Conservation (phyloP, 495 filamentous ascomycete species). For the Xylaria castorea region DNA sequence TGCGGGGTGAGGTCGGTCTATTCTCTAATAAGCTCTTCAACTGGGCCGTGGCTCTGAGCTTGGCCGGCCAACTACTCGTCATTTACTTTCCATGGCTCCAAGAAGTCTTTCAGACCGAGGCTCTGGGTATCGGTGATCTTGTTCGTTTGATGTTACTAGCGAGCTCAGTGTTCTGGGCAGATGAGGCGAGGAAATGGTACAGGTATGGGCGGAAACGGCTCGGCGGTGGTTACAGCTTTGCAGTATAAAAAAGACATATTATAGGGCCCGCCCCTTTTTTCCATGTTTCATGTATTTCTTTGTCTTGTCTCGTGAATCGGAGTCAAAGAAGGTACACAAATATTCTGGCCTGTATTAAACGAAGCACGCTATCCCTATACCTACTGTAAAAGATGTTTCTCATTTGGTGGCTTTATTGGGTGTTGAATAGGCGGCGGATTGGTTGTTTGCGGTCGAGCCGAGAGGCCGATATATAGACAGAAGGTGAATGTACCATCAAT, state of each 20-base stretch:
- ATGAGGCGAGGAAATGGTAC: constrained; percentile 86
- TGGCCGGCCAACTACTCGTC: constrained; percentile 85
- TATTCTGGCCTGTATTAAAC: constrained; percentile 2
- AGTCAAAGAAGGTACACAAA: constrained; percentile 12
- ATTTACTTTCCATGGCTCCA: constrained; percentile 95
- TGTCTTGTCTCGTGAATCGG: constrained; percentile 1
- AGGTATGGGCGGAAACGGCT: constrained; percentile 53
- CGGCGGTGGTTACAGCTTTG: constrained; percentile 54
- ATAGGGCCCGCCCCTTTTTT: not conserved
- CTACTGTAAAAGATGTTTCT: constrained; percentile 5
- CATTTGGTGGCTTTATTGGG: not conserved
- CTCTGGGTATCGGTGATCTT: constrained; percentile 75
- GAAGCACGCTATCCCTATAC: constrained; percentile 1
- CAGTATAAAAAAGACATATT: constrained; percentile 44
- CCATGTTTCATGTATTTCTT: not conserved
- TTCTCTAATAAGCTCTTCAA: constrained; percentile 94
- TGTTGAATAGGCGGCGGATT: not conserved
- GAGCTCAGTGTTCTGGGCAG: constrained; percentile 91
- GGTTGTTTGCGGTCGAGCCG: not conserved
- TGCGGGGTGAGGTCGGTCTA: constrained; percentile 82
- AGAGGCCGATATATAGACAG: not conserved
- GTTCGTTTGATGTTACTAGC: constrained; percentile 72
- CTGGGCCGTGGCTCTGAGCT: constrained; percentile 83
- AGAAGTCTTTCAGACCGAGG: constrained; percentile 93
- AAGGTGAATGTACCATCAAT: not conserved